Conservation (phyloP, 2,329 filamentous ascomycete species). For the Colletotrichum agaves region DNA sequence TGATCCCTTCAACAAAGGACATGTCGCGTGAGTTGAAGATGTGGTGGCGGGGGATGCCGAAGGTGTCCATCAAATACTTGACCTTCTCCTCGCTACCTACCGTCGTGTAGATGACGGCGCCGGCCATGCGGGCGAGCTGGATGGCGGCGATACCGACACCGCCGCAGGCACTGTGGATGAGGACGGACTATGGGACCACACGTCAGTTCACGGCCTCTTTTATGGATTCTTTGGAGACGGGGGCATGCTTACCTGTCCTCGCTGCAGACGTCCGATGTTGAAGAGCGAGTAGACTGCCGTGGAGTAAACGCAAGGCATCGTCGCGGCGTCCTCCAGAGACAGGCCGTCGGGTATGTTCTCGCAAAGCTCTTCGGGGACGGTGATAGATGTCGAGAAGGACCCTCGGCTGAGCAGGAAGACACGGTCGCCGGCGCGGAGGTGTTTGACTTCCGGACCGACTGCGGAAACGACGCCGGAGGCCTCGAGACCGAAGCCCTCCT, state of each 20-base stretch:
- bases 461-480: background rate
- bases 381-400: background rate
- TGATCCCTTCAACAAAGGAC: constrained; percentile 46
- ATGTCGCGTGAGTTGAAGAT: constrained; percentile 48
- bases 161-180: constrained; percentile 29
- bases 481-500: constrained; percentile 6
- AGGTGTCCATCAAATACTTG: constrained; percentile 45
- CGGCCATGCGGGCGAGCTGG: background rate
- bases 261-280: constrained; percentile 37
- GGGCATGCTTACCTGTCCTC: constrained; percentile 41
- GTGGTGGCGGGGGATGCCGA: constrained; percentile 45
- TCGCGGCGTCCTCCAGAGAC: constrained; percentile 42
- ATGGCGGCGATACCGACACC: constrained; percentile 24
- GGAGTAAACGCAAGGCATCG: constrained; percentile 44
- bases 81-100: constrained; percentile 50
- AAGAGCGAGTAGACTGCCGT: constrained; percentile 44
- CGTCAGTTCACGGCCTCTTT: constrained; percentile 31
- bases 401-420: constrained; percentile 40
- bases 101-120: constrained; percentile 47
- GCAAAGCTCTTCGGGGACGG: background rate
- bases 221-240: too few species aligned
- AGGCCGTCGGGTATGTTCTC: constrained; percentile 44
- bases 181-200: background rate
- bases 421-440: constrained; percentile 39
- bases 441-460: background rate